These are phyloP conservation scores for Penicillium janthinellum DNA, from an alignment of 2,329 filamentous ascomycete species.

Conservation along the genomic window DNA sequence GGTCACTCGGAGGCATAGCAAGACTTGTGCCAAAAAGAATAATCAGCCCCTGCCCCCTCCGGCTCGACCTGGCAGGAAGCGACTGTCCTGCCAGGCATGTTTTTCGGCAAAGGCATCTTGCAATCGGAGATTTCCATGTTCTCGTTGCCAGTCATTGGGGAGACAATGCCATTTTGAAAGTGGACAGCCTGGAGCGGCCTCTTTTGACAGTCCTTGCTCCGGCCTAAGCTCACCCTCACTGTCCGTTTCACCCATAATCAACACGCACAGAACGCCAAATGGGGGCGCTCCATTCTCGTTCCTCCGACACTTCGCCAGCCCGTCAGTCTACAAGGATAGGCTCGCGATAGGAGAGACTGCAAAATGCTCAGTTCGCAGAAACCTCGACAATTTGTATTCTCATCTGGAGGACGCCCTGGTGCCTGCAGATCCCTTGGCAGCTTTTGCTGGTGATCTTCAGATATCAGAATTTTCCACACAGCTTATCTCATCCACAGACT, in stretches of 20 bases:
- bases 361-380: slow-evolving; percentile 30
- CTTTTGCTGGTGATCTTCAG: slow-evolving; percentile 16
- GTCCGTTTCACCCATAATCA: slow-evolving; percentile 10
- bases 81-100: slow-evolving; percentile 33
- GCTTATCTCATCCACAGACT: slow-evolving; percentile 12
- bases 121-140: slow-evolving; percentile 28
- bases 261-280: not conserved
- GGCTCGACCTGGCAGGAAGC: slow-evolving; percentile 33
- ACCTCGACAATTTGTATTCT: slow-evolving; percentile 30
- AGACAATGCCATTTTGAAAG: slow-evolving; percentile 24
- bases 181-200: too few relatives aligned
- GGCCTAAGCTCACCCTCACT: slow-evolving; percentile 4
- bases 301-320: slow-evolving; percentile 33
- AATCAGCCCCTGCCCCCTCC: slow-evolving; percentile 31
- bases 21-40: slow-evolving; percentile 33
- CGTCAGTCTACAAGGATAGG: slow-evolving; percentile 29
- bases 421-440: slow-evolving; percentile 21
- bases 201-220: not conserved
- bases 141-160: slow-evolving; percentile 26
- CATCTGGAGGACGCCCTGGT: slow-evolving; percentile 31
- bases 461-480: slow-evolving; percentile 17
- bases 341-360: slow-evolving; percentile 36
- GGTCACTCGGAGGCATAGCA: slow-evolving; percentile 34
- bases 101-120: slow-evolving; percentile 31
- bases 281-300: slow-evolving; percentile 29